Evolutionary conservation across 2,329 filamentous ascomycete genomes (phyloP).

Genomic region (Aspergillus melleus): DNA sequence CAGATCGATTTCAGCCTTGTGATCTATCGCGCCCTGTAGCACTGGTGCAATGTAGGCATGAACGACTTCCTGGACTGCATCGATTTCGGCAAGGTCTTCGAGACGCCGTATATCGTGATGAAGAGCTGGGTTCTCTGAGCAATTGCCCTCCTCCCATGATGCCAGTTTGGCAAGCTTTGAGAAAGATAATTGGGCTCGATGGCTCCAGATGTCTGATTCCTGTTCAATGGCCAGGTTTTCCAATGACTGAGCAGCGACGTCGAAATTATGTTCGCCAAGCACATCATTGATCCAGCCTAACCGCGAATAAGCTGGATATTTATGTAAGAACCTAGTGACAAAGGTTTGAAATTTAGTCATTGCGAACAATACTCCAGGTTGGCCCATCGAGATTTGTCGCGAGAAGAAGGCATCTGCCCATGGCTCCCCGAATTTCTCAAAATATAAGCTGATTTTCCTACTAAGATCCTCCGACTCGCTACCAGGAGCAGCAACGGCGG

Average conservation of each 20-base stretch:
- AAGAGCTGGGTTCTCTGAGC: conserved; percentile 35
- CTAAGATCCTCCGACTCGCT: conserved; percentile 35
- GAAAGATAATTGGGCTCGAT: conserved; percentile 87
- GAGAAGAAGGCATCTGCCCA: conserved; percentile 74
- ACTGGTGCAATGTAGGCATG: conserved; percentile 69
- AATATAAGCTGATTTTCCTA: conserved; percentile 48
- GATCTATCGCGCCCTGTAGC: conserved; percentile 73
- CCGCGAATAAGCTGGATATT: conserved; percentile 69
- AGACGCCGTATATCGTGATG: conserved; percentile 53
- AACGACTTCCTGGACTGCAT: conserved; percentile 76
- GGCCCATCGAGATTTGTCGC: conserved; percentile 67
- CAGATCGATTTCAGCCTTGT: conserved; percentile 73
- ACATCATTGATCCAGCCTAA: conserved; percentile 96
- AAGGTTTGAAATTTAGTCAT: conserved; percentile 69
- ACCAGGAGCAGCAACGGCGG: conserved; percentile 15
- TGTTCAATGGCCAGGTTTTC: conserved; percentile 67
- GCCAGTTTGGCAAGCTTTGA: conserved; percentile 79
- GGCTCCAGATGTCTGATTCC: conserved; percentile 84
- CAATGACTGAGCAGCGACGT: conserved; percentile 70
- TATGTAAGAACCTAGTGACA: conserved; percentile 76
- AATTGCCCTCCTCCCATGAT: conserved; percentile 45
- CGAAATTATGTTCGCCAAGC: conserved; percentile 70
- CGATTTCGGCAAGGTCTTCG: conserved; percentile 65
- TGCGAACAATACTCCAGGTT: conserved; percentile 66
- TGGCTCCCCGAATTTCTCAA: conserved; percentile 50